A percentile compares a stretch with the other conserved stretches of the same genome.
These are phyloP conservation scores for Oryza brachyantha DNA, from an alignment of 176 grass and related monocot genomes.

Conservation along the genomic window DNA sequence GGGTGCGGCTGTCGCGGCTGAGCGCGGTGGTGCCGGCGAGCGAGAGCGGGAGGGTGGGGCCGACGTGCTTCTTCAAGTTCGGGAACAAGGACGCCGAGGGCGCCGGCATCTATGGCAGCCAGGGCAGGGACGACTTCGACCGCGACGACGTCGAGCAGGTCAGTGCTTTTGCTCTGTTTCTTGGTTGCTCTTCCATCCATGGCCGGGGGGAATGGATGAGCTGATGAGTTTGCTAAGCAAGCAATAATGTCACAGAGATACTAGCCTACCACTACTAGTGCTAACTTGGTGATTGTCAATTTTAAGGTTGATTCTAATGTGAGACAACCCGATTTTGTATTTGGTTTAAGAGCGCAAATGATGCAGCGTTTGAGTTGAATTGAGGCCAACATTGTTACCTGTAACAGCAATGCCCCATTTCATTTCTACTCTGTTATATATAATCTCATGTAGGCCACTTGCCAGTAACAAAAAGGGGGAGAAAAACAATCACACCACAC, in stretches of 20 bases:
- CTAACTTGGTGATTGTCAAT: background rate
- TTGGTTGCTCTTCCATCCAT: background rate
- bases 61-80: constrained; percentile 83
- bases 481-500: no score
- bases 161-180: no score
- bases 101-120: constrained; percentile 84
- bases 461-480: no score
- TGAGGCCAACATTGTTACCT: background rate
- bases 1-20: constrained; percentile 37
- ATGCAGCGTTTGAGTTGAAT: background rate
- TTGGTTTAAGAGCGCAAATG: background rate
- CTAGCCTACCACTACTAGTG: no score
- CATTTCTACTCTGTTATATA: no score
- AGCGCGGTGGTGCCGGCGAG: constrained; percentile 42
- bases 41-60: constrained; percentile 43
- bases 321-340: background rate
- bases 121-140: constrained; percentile 87
- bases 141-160: constrained; percentile 96
- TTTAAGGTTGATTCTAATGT: background rate
- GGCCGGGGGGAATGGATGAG: background rate
- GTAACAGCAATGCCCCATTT: no score
- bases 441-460: no score
- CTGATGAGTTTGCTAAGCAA: background rate
- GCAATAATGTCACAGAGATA: background rate
- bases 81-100: constrained; percentile 81